Conservation (phyloP, 148 eudicot genomes). For the Gaultheria prostrata region DNA sequence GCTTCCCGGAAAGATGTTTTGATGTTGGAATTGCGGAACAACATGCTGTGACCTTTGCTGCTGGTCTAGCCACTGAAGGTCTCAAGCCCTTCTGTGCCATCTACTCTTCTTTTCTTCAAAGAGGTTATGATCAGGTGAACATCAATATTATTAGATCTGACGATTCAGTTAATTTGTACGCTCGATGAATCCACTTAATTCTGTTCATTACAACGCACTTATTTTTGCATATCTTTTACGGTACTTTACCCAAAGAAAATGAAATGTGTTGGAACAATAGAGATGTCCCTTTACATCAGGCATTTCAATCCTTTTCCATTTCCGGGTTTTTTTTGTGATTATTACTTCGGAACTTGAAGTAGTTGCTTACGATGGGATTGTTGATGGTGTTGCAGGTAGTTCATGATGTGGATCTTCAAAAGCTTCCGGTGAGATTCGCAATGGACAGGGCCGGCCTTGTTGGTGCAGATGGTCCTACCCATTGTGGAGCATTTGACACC, state of each 20-base stretch:
- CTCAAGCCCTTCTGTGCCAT: constrained; percentile 47
- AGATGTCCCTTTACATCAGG: no score
- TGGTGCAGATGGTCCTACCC: constrained; percentile 51
- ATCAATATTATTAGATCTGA: neutral
- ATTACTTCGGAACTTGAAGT: neutral
- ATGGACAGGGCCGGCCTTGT: constrained; percentile 48
- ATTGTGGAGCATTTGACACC: constrained; percentile 43
- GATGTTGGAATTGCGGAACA: constrained; percentile 52
- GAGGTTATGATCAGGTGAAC: constrained; percentile 47
- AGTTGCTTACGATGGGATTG: neutral
- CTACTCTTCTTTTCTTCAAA: constrained; percentile 43
- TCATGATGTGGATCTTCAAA: constrained; percentile 49
- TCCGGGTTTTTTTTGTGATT: no score
- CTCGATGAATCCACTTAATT: neutral
- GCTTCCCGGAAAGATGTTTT: constrained; percentile 32
- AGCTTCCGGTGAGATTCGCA: constrained; percentile 40
- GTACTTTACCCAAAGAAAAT: no score
- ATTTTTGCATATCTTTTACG: neutral
- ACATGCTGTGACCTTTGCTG: constrained; percentile 49
- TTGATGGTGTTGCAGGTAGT: constrained; percentile 25
- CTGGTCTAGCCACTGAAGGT: constrained; percentile 45
- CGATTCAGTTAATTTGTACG: neutral
- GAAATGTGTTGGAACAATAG: no score
- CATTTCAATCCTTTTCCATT: no score
- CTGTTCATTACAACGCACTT: neutral